Base-by-base conservation (phyloP, 441 rosid genomes). In the Populus hybrid region DNA sequence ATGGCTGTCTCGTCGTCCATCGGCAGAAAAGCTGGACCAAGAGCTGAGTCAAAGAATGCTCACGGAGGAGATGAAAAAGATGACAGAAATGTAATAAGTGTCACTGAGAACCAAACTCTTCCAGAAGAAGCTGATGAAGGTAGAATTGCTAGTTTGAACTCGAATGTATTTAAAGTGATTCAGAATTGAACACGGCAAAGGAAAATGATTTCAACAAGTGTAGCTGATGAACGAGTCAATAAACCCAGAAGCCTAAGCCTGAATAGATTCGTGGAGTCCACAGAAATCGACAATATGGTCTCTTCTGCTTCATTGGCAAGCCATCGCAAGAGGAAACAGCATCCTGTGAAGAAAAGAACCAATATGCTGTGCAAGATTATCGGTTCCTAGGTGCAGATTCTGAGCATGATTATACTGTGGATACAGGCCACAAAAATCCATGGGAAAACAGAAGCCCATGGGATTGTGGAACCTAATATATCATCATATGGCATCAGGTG, bases 401-500 rank as follows among this genome's bases (percentile, higher is more conserved):
- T 67, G 79, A 72, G 75, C 67, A 76, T 28, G 71, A 82, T 66
- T 69, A 7, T 59, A 67, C 61, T 46, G 35, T 50, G 38, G 76
- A 75, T 59, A 79, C 7, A 73, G 46, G 69, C 32, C 28, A 28
- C 24, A 78, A 68, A 67, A 38, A 71, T 9, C 83, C 81, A 21
- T 69, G 38, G 74, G 91, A 83, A 81, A 82, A 75, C 83, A 79
- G 69, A 87, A 82, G 70, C 83, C 83, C 24, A 64, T 67, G 42
- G 79, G 81, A 63, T 68, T 88, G 74, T 87, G 89, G 96, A 70
- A 73, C 72, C 42, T 84, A 74, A 81, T 88, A 77, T 88, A 87
- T 83, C 86, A 79, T 78, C 82, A 87, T 63, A 85, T 88, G 93
- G 91, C 74, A 82, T 80, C 87, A 14, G 86, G 87, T 69, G 82